These are phyloP conservation scores for Penicillium turbatum DNA, from an alignment of 495 filamentous ascomycete species.

Conservation along the genomic window DNA sequence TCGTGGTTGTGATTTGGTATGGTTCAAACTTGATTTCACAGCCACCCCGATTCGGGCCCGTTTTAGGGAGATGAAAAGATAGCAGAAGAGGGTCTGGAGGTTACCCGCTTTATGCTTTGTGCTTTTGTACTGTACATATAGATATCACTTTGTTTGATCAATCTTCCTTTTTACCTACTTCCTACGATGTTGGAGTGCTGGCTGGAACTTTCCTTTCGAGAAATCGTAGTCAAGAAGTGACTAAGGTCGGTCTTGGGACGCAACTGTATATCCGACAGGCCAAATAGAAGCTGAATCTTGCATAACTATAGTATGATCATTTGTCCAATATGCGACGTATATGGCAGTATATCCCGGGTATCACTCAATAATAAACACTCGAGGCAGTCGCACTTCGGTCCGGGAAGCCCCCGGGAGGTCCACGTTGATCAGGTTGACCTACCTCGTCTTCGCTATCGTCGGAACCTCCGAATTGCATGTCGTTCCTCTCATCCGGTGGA, in stretches of 20 bases:
- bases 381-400: slow-evolving; percentile 32
- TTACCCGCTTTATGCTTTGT: slow-evolving; percentile 5
- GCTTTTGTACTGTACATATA: slow-evolving; percentile 18
- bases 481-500: slow-evolving; percentile 34
- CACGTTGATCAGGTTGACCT: slow-evolving; percentile 28
- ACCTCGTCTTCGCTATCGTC: slow-evolving; percentile 49
- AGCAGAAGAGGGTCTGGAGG: slow-evolving; percentile 6
- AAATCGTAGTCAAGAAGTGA: background rate
- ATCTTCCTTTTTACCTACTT: slow-evolving; percentile 4
- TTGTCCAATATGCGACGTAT: background rate
- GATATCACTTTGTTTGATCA: slow-evolving; percentile 18
- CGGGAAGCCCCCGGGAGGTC: slow-evolving; percentile 43
- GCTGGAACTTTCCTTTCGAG: background rate
- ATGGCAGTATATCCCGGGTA: slow-evolving; percentile 15
- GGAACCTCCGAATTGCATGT: slow-evolving; percentile 32
- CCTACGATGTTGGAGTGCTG: background rate
- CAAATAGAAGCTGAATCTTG: background rate
- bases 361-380: slow-evolving; percentile 46
- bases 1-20: background rate
- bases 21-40: background rate
- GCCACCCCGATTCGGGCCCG: background rate
- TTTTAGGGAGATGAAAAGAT: slow-evolving; percentile 2
- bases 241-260: background rate
- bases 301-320: background rate
- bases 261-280: background rate